Base-by-base conservation (phyloP, 495 filamentous ascomycete genomes). In the Neurospora hispaniola region DNA sequence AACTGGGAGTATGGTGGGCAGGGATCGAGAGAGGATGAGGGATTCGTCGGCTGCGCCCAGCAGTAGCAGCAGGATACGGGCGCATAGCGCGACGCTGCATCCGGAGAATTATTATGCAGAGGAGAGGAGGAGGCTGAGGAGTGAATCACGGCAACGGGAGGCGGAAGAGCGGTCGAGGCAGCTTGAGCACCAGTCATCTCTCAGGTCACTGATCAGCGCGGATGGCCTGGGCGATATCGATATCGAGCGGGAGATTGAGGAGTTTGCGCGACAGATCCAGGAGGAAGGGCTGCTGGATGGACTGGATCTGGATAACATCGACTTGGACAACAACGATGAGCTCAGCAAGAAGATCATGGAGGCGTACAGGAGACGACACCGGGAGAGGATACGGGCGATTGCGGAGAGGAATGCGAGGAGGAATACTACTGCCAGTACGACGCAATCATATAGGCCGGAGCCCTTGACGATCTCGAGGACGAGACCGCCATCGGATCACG, bases 311-410 rank as follows among this genome's bases (percentile, higher is more conserved):
- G 89, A 93, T 77, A 92, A 93, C 74, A 86, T 97, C 38, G 91
- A 92, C 74, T 84, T 91, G 4, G 82, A 82, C 68, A 91, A 90
- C 73, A 93, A 97, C 76, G 93, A 97, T 74, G 92, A 96, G 79
- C 87, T 97, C 8, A 96, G 91, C 78, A 90, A 94, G 78, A 88
- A 90, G 74, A 96, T 97, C 76, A 94, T 93, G 16, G 91, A 95
- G 76, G 93, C 93, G 16, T 97, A 94, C 78, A 84, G 91, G 70
- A 85, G 91, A 71, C 85, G 93, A 42, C 92, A 93, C 76, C 85
- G 85, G 69, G 86, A 89, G 74, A 79, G 85, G 71, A 72, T 78
- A 40, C 80, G 81, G 73, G 48, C 73, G 9, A 78, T 80, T 35
- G 79, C 78, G 71, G 48, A 59, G 11, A 12, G 48, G 48, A 59